Conservation (phyloP, 192 early-diverging fungal genomes). For the Coemansia sp. region DNA sequence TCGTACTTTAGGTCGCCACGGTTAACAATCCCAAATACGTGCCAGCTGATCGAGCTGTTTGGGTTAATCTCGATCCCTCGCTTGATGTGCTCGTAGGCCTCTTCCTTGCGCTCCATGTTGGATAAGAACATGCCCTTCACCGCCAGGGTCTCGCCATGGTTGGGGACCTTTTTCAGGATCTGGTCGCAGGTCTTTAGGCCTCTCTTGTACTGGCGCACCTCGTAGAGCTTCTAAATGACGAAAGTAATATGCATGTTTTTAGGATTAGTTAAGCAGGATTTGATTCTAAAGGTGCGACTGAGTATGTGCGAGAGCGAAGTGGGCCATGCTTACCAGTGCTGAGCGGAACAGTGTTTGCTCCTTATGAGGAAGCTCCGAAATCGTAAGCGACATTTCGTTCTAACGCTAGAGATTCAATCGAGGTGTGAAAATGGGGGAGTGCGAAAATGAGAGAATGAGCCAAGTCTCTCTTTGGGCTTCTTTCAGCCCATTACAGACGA, state of each 20-base stretch:
- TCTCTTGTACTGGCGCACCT: conserved; percentile 93
- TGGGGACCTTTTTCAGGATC: conserved; percentile 90
- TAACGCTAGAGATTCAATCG: not conserved
- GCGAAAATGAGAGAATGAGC: not conserved
- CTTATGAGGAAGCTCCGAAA: conserved; percentile 52
- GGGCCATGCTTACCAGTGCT: conserved; percentile 39
- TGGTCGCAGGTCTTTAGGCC: conserved; percentile 87
- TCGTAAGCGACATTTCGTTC: conserved; percentile 36
- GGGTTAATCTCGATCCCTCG: conserved; percentile 79
- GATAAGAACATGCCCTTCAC: conserved; percentile 93
- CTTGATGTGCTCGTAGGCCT: conserved; percentile 85
- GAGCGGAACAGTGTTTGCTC: conserved; percentile 50
- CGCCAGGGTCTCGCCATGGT: conserved; percentile 95
- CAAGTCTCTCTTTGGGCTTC: not conserved
- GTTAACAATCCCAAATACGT: conserved; percentile 91
- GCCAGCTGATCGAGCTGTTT: conserved; percentile 92
- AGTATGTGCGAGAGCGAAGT: not conserved
- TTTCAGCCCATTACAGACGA: not conserved
- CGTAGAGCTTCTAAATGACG: conserved; percentile 80
- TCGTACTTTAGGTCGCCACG: conserved; percentile 90
- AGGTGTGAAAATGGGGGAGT: not conserved
- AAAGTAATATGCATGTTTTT: not conserved
- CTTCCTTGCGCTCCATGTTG: conserved; percentile 87
- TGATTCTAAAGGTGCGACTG: not conserved
- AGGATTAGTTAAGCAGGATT: not conserved